Evolutionary conservation across 2,329 filamentous ascomycete genomes (phyloP), one percentile per base, ranked within the genome.

Genomic region (Massarina eburnea): DNA sequence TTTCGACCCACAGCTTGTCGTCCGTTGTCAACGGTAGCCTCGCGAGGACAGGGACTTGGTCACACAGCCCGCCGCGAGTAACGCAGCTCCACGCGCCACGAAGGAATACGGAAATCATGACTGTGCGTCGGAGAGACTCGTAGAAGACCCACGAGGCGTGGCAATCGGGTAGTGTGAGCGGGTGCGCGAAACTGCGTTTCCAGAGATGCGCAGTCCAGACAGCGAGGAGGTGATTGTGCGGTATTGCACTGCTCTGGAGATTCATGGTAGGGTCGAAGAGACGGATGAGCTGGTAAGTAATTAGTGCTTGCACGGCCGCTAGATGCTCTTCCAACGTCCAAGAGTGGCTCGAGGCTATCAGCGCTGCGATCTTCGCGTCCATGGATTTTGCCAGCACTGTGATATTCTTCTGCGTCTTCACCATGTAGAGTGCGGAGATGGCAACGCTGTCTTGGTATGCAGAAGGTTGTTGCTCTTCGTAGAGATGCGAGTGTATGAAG

Each of bases 211-310:
- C 58, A 8, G 58, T 46, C 64, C 64, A 66, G 9, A 48, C 19
- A 22, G 60, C 58, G 10, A 65, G 53, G n/a, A 67, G 48, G 4
- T 14, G 19, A 20, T 58, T 58, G 10, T 63, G 57, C 20, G 47
- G 51, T 10, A 47, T 46, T 4, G 58, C 61, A 2, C 43, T 17
- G 2, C 15, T 37, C 36, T 59, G 58, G 2, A 52, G 46, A 4
- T 41, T 35, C 1, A 65, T 39, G 7, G 46, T 47, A 2, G 57
- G 46, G 33, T 66, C 61, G 48, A 63, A 66, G 8, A 67, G 53
- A 14, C 58, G 58, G 9, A 66, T 64, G 33, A 59, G 54, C 40
- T 67, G 64, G 40, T 67, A 67, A 37, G 62, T 54, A 21, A 64
- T 56, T n/a, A 67, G 44, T 5, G 64, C 57, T 36, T 67, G 62